Percentiles rank a stretch among this genome's conserved stretches.
Evolutionary conservation across 2,329 filamentous ascomycete genomes (phyloP).

Genomic region (Chaetomium globosum): DNA sequence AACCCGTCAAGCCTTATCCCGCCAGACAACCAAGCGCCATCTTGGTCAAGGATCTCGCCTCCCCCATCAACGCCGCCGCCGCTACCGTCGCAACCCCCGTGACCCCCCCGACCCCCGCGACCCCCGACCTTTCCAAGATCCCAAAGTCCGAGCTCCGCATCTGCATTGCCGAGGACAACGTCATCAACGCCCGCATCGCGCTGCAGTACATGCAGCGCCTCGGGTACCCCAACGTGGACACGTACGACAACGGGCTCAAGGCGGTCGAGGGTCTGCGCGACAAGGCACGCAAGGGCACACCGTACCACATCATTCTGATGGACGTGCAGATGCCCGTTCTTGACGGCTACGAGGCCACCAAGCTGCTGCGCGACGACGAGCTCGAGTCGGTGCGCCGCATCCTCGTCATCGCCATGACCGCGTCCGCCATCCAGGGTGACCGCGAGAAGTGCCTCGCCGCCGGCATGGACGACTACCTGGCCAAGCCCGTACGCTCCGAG

Average conservation of each 20-base stretch:
- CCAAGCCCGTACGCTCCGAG: slow-evolving; percentile 89
- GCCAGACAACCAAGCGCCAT: background rate
- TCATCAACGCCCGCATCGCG: slow-evolving; percentile 91
- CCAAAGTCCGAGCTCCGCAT: slow-evolving; percentile 78
- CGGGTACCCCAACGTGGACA: slow-evolving; percentile 78
- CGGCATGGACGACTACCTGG: slow-evolving; percentile 96
- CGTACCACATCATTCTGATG: slow-evolving; percentile 92
- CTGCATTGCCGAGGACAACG: slow-evolving; percentile 93
- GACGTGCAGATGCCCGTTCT: slow-evolving; percentile 95
- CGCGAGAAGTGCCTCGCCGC: slow-evolving; percentile 93
- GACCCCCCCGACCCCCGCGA: slow-evolving; percentile 45
- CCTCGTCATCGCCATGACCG: slow-evolving; percentile 97
- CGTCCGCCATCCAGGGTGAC: slow-evolving; percentile 90
- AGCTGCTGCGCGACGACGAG: slow-evolving; percentile 74
- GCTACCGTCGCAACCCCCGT: slow-evolving; percentile 22
- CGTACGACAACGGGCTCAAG: slow-evolving; percentile 86
- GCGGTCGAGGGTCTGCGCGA: slow-evolving; percentile 82
- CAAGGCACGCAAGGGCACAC: slow-evolving; percentile 69
- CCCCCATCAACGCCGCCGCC: background rate
- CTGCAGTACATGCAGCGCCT: slow-evolving; percentile 86
- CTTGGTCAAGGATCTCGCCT: slow-evolving; percentile 2
- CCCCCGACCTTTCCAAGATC: slow-evolving; percentile 68
- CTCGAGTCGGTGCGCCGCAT: slow-evolving; percentile 77
- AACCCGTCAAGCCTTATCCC: slow-evolving; percentile 15
- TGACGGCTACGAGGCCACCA: slow-evolving; percentile 90